These are phyloP conservation scores for Glycine latifolia DNA, from an alignment of 306 rosid species.

Conservation along the genomic window DNA sequence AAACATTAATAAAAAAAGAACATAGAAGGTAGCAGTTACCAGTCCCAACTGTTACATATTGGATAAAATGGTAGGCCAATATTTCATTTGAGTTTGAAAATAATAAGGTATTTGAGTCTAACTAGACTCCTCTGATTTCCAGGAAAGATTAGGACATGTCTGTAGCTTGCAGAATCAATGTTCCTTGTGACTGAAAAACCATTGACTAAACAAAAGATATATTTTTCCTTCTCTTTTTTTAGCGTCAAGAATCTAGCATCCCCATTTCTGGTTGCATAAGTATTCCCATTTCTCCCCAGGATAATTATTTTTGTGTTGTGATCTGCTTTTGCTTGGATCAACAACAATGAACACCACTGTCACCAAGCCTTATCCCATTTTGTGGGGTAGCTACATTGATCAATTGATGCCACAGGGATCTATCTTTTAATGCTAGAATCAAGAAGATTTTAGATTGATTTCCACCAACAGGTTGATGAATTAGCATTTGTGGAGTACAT, in stretches of 20 bases:
- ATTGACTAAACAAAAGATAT: neutral
- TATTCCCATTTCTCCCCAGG: neutral
- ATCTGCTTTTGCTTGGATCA: neutral
- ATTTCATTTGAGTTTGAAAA: slow-evolving; percentile 29
- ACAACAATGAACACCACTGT: neutral
- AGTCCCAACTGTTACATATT: neutral
- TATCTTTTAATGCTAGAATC: neutral
- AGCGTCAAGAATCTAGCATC: slow-evolving; percentile 8
- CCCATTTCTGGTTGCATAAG: slow-evolving; percentile 2
- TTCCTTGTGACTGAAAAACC: slow-evolving; percentile 24
- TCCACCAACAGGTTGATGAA: neutral
- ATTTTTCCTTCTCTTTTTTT: slow-evolving; percentile 19
- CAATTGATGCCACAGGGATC: neutral
- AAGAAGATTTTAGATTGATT: slow-evolving; percentile 31
- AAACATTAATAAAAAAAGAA: neutral
- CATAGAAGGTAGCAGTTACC: neutral
- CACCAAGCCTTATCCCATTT: neutral
- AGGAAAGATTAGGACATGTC: neutral
- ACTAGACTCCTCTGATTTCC: neutral
- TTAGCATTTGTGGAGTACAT: slow-evolving; percentile 20
- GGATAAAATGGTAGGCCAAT: slow-evolving; percentile 2
- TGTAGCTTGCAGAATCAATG: slow-evolving; percentile 19
- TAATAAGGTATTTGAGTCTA: neutral
- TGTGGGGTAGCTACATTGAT: neutral
- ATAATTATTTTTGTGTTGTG: neutral